These are phyloP conservation scores for Malassezia obtusa DNA, from an alignment of 1,284 basidiomycete genomes.

Conservation along the genomic window DNA sequence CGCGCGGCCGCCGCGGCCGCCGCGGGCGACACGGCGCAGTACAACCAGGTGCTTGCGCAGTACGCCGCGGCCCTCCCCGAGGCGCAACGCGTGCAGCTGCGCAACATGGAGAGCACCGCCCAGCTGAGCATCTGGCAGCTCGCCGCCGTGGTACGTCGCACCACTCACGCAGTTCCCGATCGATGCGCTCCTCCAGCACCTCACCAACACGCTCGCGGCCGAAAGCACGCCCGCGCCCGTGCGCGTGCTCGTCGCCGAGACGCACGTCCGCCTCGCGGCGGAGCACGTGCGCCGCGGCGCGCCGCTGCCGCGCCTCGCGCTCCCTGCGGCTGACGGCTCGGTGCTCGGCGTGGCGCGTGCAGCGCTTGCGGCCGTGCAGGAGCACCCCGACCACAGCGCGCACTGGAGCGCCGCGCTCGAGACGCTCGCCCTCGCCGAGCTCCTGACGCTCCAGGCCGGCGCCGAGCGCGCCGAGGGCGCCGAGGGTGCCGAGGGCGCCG, in stretches of 20 bases:
- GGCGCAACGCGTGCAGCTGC: not conserved
- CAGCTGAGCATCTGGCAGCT: slow-evolving; percentile 12
- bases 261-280: slow-evolving; percentile 6
- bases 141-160: not conserved
- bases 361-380: not conserved
- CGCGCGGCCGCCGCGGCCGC: slow-evolving; percentile 11
- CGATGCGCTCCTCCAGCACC: slow-evolving; percentile 6
- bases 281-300: not conserved
- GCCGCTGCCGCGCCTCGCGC: slow-evolving; percentile 3
- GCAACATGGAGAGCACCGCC: slow-evolving; percentile 4
- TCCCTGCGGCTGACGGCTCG: not conserved
- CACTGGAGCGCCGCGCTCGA: slow-evolving; percentile 5
- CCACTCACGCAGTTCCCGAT: slow-evolving; percentile 2
- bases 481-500: not conserved
- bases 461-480: no score
- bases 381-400: not conserved
- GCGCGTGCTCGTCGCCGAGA: slow-evolving; percentile 6
- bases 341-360: slow-evolving; percentile 4
- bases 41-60: slow-evolving; percentile 8
- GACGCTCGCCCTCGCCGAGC: slow-evolving; percentile 2
- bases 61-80: slow-evolving; percentile 2
- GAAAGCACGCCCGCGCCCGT: not conserved
- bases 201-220: slow-evolving; percentile 1
- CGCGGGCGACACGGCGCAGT: slow-evolving; percentile 2
- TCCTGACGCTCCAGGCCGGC: not conserved